Conservation (phyloP, 352 stramenopile species). For the Globisporangium uncinulatum region DNA sequence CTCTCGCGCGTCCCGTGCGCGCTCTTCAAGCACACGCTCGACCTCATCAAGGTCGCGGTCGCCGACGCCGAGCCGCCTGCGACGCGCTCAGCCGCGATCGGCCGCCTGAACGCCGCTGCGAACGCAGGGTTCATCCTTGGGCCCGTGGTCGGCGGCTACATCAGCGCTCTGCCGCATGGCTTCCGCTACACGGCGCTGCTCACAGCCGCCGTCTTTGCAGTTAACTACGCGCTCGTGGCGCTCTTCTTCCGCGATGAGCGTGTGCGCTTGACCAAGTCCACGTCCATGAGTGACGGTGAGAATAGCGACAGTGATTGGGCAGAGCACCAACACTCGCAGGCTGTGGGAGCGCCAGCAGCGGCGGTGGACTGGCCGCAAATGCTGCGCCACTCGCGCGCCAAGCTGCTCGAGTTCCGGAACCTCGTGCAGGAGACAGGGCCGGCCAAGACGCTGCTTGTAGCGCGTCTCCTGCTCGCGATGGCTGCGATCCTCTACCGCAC, state of each 20-base stretch:
- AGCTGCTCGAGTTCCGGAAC: constrained; percentile 55
- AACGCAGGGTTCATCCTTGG: constrained; percentile 78
- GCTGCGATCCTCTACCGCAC: constrained; percentile 72
- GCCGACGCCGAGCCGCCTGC: constrained; percentile 44
- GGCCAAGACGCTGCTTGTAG: constrained; percentile 61
- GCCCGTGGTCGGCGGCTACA: constrained; percentile 59
- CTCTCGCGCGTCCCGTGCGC: constrained; percentile 66
- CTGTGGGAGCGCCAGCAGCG: neutral
- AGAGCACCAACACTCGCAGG: too few relatives aligned
- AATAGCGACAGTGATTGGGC: neutral
- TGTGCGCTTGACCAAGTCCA: neutral
- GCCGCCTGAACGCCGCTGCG: constrained; percentile 63
- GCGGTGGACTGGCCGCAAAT: constrained; percentile 27
- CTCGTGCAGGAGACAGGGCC: constrained; percentile 59
- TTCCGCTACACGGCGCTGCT: constrained; percentile 82
- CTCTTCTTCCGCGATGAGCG: constrained; percentile 35
- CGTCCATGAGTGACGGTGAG: too few relatives aligned
- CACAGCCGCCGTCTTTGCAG: constrained; percentile 50
- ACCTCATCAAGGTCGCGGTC: constrained; percentile 69
- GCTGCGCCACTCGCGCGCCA: constrained; percentile 38
- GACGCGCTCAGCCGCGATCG: constrained; percentile 41
- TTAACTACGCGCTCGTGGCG: constrained; percentile 69
- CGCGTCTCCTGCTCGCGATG: constrained; percentile 67
- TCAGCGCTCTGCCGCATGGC: constrained; percentile 57
- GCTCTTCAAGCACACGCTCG: constrained; percentile 81